phyloP scores from a whole-genome alignment of 495 filamentous ascomycete genomes.

The Astrothelium subdiscretum region DNA sequence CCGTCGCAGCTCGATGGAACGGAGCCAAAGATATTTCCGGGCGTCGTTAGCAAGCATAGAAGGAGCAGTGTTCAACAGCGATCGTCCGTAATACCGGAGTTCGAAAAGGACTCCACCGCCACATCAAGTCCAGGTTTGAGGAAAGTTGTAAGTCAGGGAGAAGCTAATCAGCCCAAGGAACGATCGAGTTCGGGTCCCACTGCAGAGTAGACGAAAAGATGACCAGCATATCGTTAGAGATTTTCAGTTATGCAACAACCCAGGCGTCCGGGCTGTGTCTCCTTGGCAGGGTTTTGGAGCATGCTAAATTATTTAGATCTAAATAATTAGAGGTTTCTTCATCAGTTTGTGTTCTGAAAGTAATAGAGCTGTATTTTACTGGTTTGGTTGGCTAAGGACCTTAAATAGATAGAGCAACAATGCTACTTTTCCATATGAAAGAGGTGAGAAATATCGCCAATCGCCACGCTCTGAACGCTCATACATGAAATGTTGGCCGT shows the following conservation, averaged over 20 bases:
- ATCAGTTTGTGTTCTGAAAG: too few relatives aligned
- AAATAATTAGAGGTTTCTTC: too few relatives aligned
- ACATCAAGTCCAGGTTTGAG: background rate
- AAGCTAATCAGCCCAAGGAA: background rate
- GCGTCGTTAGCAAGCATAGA: constrained; percentile 22
- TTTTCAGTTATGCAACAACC: background rate
- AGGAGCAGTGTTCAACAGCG: constrained; percentile 14
- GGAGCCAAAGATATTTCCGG: constrained; percentile 30
- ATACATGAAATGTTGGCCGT: background rate
- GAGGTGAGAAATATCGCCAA: background rate
- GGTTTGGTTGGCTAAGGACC: too few relatives aligned
- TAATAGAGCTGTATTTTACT: background rate
- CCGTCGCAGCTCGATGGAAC: constrained; percentile 7
- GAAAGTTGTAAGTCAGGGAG: background rate
- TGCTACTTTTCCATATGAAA: background rate
- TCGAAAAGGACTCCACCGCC: background rate
- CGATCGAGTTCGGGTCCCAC: background rate
- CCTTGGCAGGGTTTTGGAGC: too few relatives aligned
- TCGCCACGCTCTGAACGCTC: background rate
- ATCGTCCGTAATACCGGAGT: background rate
- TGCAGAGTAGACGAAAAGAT: background rate
- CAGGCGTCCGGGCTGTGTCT: too few relatives aligned
- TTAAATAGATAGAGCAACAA: background rate
- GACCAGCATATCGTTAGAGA: background rate
- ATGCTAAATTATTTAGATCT: too few relatives aligned